Base-by-base conservation (phyloP, 805 yeast species). In the Wickerhamiella domercqiae region DNA sequence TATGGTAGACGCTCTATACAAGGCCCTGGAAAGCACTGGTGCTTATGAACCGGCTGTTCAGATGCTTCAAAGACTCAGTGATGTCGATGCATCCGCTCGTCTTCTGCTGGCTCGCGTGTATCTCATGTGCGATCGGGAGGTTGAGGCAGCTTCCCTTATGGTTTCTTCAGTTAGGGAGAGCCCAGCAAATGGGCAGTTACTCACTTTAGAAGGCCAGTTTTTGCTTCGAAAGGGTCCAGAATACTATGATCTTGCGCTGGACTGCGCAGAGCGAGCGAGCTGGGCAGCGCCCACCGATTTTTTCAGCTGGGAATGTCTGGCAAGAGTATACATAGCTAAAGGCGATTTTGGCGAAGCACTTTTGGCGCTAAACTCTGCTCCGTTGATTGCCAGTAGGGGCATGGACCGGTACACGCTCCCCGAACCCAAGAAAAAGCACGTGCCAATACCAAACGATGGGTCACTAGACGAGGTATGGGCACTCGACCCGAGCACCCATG, bases 211-310 rank as follows among this genome's bases (percentile, higher is more conserved):
- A 55, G 72, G 78, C 1, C 64, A 66, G 45, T 79, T 75, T 49
- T 61, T 82, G 38, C 56, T 76, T 4, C 50, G 67, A 5, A 77
- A 75, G 51, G 55, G 61, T 19, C 21, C 5, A 9, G 33, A 30
- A 18, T 13, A 13, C 7, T n/a, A 13, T 15, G 68, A 64, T 29
- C 52, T 70, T 31, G 93, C 94, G 0, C 53, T 71, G 14, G 56
- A 63, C 17, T 58, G 76, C 7, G 78, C 93, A 0, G 57, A 64
- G 15, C 63, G 70, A 19, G 70, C 84, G 3, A 73, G 78, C 15
- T 63, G 68, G 36, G 63, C 78, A 2, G 62, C 79, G n/a, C 94
- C 94, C 0, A 64, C 81, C 2, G 87, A 78, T 52, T 82, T 76
- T 52, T 69, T 66, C 36, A 61, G 78, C 21, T 82, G 94, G 94